Base-by-base conservation (phyloP, 2,329 filamentous ascomycete genomes). In the Ceratocystis huliohia region DNA sequence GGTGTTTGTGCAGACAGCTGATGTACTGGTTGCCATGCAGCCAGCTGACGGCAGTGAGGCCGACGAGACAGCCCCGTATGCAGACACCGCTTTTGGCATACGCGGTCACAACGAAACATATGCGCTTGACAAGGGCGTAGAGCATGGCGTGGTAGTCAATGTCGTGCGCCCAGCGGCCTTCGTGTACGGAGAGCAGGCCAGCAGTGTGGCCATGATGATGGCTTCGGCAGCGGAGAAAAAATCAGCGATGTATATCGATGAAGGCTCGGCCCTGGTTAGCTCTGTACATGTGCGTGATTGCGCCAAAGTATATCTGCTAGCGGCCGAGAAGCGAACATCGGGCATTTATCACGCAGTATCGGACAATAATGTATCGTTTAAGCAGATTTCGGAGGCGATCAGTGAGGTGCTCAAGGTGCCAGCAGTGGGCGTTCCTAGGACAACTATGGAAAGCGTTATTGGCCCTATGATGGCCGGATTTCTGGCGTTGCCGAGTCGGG, bases 251-350 rank as follows among this genome's bases (percentile, higher is more conserved):
- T 71, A 74, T 65, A 66, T 78, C 69, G 70, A 73, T 57, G 70
- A 71, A 6, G 76, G 75, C 2, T 66, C 69, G 1, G 68, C 65
- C 10, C 64, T 68, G n/a, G 74, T 72, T 5, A 71, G 73, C 2
- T 70, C 70, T 0, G 74, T 78, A 15, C 74, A 80, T 67, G 75
- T 79, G 1, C 75, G 78, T 33, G 78, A 80, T 70, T 77, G 75
- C 3, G 78, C 77, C 5, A 67, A 72, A 1, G 69, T 78, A 25
- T 79, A 76, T 65, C 70, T 79, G 8, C 72, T 76, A 0, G 74
- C 74, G 0, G 72, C 73, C 0, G 71, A 77, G 67, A 74, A 74
- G n/a, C 74, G 70, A 0, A 69, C 70, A 25, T 69, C 73, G 2
- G 75, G 75, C 1, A 73, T 73, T 0, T 79, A 74, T 70, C 78